A percentile compares a stretch with the other conserved stretches of the same genome.
Evolutionary conservation across 2,329 filamentous ascomycete genomes (phyloP).

Genomic region (Apiospora hydei): DNA sequence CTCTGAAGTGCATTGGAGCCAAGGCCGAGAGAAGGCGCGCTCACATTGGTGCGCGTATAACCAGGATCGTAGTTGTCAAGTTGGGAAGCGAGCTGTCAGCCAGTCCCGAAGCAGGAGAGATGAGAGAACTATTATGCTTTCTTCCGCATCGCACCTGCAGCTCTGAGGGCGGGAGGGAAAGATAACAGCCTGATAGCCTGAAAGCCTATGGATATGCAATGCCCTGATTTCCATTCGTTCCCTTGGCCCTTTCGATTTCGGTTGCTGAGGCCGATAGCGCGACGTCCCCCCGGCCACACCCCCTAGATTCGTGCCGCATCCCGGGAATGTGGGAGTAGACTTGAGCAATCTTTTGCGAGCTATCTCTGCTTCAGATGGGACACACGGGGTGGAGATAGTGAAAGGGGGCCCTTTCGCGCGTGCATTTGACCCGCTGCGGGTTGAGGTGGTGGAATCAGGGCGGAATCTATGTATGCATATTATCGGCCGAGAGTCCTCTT

Average conservation of each 20-base stretch:
- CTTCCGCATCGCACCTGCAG: neutral
- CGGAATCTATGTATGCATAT: neutral
- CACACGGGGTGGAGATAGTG: neutral
- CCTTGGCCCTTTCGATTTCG: neutral
- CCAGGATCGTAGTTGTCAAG: neutral
- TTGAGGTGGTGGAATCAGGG: neutral
- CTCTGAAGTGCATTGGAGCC: too few relatives aligned
- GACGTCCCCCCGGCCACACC: neutral
- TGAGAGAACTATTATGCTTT: neutral
- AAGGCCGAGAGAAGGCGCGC: neutral
- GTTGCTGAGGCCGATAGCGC: neutral
- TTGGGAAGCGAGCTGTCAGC: neutral
- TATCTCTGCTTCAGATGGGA: neutral
- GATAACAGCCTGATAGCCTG: neutral
- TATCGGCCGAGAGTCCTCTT: neutral
- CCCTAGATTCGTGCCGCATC: neutral
- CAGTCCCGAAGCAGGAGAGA: neutral
- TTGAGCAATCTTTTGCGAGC: constrained; percentile 4
- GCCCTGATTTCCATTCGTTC: neutral
- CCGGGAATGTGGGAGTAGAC: neutral
- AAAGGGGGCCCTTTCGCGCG: neutral
- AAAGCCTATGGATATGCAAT: neutral
- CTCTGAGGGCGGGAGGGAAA: neutral
- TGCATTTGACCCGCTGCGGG: neutral
- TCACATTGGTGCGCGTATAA: constrained; percentile 1